Evolutionary conservation across 2,329 filamentous ascomycete species (phyloP), one percentile per base, ranked within the genome.

Genomic region (Hypomyces rosellus): DNA sequence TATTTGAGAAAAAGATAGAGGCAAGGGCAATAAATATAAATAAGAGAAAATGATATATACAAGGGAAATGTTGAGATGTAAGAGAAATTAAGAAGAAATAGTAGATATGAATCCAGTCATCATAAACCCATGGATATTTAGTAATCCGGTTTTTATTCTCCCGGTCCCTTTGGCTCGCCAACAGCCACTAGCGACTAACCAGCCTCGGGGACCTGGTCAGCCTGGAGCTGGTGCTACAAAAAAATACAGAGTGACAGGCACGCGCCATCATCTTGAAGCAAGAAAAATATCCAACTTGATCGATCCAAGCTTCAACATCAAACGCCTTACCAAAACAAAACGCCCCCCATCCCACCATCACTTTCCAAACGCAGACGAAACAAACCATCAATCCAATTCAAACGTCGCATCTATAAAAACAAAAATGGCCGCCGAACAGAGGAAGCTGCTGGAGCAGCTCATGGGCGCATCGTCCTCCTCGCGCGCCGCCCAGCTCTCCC

Each of bases 371-470:
- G 20, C 20, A 20, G 20, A 5, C 20, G 20, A 20, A 20, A 20
- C 20, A 20, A 20, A 20, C 5, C n/a, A 44, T 25, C 34, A 41
- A 14, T 11, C 12, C 5, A 33, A 46, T 13, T 11, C 40, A 44
- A 34, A 18, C 25, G 20, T 20, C 38, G 13, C 43, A 53, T 71
- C n/a, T n/a, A n/a, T n/a, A n/a, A n/a, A n/a, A n/a, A n/a, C n/a
- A n/a, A n/a, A 45, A 60, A 96, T 97, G 92, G 92, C 92, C 50
- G 91, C 92, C 58, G 93, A 99, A 83, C 92, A 96, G 74, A 85
- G 93, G 67, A 95, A 95, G 82, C 86, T 97, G 78, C 88, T 99
- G 50, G 93, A 97, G 83, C 93, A 99, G 77, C 85, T 93, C 60
- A 89, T 95, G 83, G 89, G 88, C 66, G 81, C 81, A 57, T 85